phyloP scores from a whole-genome alignment of 2,329 filamentous ascomycete species.

The Dothideomycetes sp. region DNA sequence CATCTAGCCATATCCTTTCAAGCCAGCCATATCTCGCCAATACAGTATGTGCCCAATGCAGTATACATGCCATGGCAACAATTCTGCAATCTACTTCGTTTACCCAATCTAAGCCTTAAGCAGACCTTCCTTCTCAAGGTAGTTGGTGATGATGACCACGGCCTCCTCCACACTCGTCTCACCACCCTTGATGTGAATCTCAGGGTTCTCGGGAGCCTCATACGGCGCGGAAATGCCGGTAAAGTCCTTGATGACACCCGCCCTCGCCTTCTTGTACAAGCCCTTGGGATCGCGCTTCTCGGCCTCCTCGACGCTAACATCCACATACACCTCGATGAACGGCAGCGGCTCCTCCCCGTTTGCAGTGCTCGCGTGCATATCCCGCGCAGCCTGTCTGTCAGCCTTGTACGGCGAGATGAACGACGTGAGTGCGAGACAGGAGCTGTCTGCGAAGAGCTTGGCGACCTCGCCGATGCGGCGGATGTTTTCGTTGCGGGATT shows the following conservation, averaged over 20 bases:
- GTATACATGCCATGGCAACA: too few species aligned
- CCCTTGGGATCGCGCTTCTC: slow-evolving; percentile 96
- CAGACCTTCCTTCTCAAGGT: slow-evolving; percentile 61
- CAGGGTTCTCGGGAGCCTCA: slow-evolving; percentile 74
- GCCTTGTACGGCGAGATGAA: slow-evolving; percentile 94
- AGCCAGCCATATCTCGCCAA: too few species aligned
- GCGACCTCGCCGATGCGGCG: slow-evolving; percentile 92
- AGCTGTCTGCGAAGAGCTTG: slow-evolving; percentile 88
- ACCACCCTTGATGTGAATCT: slow-evolving; percentile 78
- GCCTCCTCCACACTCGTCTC: slow-evolving; percentile 79
- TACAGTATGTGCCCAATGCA: too few species aligned
- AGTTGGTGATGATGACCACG: slow-evolving; percentile 72
- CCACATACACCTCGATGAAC: slow-evolving; percentile 90
- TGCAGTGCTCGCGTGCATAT: slow-evolving; percentile 57
- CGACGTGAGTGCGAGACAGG: slow-evolving; percentile 79
- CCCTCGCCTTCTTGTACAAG: slow-evolving; percentile 90
- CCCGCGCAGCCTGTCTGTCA: slow-evolving; percentile 72
- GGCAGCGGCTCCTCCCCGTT: slow-evolving; percentile 54
- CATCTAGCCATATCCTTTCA: too few species aligned
- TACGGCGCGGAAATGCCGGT: slow-evolving; percentile 93
- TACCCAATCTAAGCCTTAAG: slow-evolving; percentile 30
- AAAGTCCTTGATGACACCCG: slow-evolving; percentile 93
- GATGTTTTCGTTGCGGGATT: slow-evolving; percentile 95
- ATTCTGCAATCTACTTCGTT: too few species aligned
- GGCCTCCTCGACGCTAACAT: slow-evolving; percentile 81